Percentiles rank a stretch among this genome's conserved stretches.
Conservation (phyloP, 225 moss, liverwort and hornwort species). For the Sphagnum contortum region DNA sequence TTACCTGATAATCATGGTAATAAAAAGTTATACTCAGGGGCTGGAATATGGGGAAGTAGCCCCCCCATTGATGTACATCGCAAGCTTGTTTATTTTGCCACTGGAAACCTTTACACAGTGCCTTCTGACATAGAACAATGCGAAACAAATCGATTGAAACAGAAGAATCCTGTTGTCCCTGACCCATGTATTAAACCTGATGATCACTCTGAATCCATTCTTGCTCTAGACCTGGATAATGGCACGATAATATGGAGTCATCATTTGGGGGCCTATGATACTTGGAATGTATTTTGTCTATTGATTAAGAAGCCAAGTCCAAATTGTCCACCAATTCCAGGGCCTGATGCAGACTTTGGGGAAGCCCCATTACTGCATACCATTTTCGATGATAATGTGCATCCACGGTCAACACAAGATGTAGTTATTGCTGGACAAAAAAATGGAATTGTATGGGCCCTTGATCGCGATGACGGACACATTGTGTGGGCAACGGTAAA, state of each 20-base stretch:
- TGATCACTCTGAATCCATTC: conserved; percentile 7
- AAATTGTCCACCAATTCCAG: conserved; percentile 13
- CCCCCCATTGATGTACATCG: conserved; percentile 17
- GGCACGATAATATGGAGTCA: conserved; percentile 11
- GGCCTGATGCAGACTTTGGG: conserved; percentile 26
- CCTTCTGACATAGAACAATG: conserved; percentile 12
- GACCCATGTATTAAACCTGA: conserved; percentile 16
- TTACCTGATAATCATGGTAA: conserved; percentile 14
- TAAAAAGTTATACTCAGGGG: conserved; percentile 11
- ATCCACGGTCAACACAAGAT: neutral
- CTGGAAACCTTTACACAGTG: conserved; percentile 22
- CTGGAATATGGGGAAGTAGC: conserved; percentile 16
- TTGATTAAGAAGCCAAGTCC: neutral
- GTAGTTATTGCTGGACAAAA: conserved; percentile 12
- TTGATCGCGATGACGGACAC: conserved; percentile 13
- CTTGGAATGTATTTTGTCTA: conserved; percentile 9
- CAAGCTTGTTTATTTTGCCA: conserved; percentile 9
- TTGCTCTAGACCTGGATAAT: conserved; percentile 12
- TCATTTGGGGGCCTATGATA: conserved; percentile 17
- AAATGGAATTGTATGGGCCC: conserved; percentile 24
- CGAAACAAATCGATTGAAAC: conserved; percentile 4
- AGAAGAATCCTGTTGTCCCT: conserved; percentile 7
- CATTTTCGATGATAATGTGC: neutral
- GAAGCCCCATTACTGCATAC: conserved; percentile 23
- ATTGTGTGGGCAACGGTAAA: conserved; percentile 20